Percentiles rank a stretch among this genome's conserved stretches.
phyloP scores from a whole-genome alignment of 495 filamentous ascomycete species.

The Umbilicaria muhlenbergii region DNA sequence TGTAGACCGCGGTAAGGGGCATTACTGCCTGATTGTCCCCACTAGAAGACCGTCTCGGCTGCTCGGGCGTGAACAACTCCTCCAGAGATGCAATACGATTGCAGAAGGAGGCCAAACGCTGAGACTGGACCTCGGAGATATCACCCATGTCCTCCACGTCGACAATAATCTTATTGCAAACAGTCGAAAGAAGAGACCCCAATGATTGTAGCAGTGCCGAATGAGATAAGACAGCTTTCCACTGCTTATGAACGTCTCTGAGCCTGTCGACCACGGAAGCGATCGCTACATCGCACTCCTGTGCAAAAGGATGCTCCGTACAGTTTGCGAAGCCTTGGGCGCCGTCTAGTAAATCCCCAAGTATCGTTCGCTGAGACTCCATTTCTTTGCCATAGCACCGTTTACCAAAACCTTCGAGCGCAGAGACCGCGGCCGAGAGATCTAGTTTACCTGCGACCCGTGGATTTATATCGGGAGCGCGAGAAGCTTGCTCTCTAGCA shows the following conservation, averaged over 20 bases:
- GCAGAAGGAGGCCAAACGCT: slow-evolving; percentile 59
- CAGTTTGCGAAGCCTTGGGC: slow-evolving; percentile 48
- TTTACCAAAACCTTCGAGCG: slow-evolving; percentile 64
- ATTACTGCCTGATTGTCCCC: slow-evolving; percentile 22
- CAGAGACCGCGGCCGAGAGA: slow-evolving; percentile 53
- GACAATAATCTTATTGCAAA: slow-evolving; percentile 63
- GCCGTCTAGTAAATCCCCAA: slow-evolving; percentile 73
- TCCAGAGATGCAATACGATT: slow-evolving; percentile 53
- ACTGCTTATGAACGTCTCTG: slow-evolving; percentile 50
- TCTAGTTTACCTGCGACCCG: slow-evolving; percentile 32
- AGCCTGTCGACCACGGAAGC: slow-evolving; percentile 51
- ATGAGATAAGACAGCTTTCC: slow-evolving; percentile 65
- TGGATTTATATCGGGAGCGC: background rate
- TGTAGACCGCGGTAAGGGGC: slow-evolving; percentile 64
- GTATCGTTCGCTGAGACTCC: slow-evolving; percentile 64
- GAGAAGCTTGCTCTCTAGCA: slow-evolving; percentile 20
- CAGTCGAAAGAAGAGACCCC: slow-evolving; percentile 65
- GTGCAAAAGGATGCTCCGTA: slow-evolving; percentile 42
- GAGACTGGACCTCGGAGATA: slow-evolving; percentile 78
- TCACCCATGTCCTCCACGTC: slow-evolving; percentile 78
- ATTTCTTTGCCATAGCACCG: slow-evolving; percentile 79
- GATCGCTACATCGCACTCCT: slow-evolving; percentile 57
- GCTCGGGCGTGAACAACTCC: slow-evolving; percentile 55
- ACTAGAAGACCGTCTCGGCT: slow-evolving; percentile 12
- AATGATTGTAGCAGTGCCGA: slow-evolving; percentile 75